A percentile compares a stretch with the other conserved stretches of the same genome.
Evolutionary conservation across 768 basidiomycete species (phyloP).

Genomic region (Pleurotus eryngii): DNA sequence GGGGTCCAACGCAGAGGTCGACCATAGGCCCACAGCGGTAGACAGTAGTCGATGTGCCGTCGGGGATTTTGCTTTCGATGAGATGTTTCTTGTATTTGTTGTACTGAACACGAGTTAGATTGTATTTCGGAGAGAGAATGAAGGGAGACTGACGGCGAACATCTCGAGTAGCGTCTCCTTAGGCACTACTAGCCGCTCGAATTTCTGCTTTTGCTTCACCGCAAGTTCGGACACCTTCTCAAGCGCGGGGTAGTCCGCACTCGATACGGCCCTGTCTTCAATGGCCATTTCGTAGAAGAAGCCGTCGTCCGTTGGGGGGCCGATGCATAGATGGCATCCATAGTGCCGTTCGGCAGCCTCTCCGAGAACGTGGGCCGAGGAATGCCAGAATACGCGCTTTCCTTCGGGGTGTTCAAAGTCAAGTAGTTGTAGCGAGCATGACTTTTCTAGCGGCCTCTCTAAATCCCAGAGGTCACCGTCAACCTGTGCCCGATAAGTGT

Average conservation of each 20-base stretch:
- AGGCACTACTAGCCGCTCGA: conserved; percentile 88
- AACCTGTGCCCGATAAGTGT: conserved; percentile 47
- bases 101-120: conserved; percentile 53
- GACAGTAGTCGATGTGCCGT: conserved; percentile 94
- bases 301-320: conserved; percentile 95
- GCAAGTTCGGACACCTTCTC: conserved; percentile 87
- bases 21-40: conserved; percentile 99
- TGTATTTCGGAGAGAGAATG: conserved; percentile 6
- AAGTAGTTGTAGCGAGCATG: conserved; percentile 77
- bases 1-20: conserved; percentile 94
- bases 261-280: conserved; percentile 75
- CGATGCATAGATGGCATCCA: conserved; percentile 94
- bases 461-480: conserved; percentile 91
- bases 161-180: conserved; percentile 96
- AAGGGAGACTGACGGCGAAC: conserved; percentile 70
- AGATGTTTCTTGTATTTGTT: conserved; percentile 98
- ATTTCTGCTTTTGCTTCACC: conserved; percentile 96
- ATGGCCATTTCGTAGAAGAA: conserved; percentile 99
- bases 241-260: conserved; percentile 80
- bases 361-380: conserved; percentile 96
- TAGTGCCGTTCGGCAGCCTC: conserved; percentile 96
- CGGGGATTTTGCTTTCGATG: conserved; percentile 92
- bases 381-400: conserved; percentile 99
- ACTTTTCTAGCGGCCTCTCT: conserved; percentile 87
- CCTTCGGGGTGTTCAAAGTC: conserved; percentile 95